Base-by-base conservation (phyloP, 2,329 filamentous ascomycete species). In the Lecanosticta acicola region DNA sequence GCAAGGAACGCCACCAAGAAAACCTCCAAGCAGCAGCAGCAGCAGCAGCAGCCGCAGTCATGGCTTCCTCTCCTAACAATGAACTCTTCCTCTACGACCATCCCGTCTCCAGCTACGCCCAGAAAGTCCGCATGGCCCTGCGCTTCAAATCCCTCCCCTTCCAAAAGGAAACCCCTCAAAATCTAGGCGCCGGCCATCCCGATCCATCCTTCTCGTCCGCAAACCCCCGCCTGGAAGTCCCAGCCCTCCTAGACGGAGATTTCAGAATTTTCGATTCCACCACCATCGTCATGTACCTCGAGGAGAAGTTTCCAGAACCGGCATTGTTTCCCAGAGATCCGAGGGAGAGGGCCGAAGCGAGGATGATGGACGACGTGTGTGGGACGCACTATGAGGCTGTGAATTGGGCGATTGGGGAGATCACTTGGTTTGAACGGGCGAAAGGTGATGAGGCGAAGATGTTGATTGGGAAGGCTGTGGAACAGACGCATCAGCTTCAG, bases 61-160 rank as follows among this genome's bases (percentile, higher is more conserved):
- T 41, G 39, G 4, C 37, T 7, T 35, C 26, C 29, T n/a, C n/a
- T 36, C 16, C 33, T 19, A 26, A n/a, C 41, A 4, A 20, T n/a
- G 54, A 54, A 26, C 55, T 59, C 18, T 56, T 59, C 50, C 55
- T 61, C 39, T 53, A 55, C 43, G 52, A 61, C 46, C 58, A 61
- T 36, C 54, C 57, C 13, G 50, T 54, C 18, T 67, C 65, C 13
- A 62, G 61, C n/a, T 67, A 66, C 43, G 63, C 66, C 14, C 65
- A 66, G 46, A 68, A 68, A 59, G 59, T 66, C 41, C 60, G 66
- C 42, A 66, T 69, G 41, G 60, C 59, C 11, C 57, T 68, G 3
- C 51, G 54, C 7, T 57, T 67, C 33, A 69, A 69, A 52, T 33
- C 17, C 41, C 62, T 70, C 17, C 56, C 61, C 1, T 70, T 69